phyloP scores from a whole-genome alignment of 345 rosid genomes.

The Eucalyptus caleyi region DNA sequence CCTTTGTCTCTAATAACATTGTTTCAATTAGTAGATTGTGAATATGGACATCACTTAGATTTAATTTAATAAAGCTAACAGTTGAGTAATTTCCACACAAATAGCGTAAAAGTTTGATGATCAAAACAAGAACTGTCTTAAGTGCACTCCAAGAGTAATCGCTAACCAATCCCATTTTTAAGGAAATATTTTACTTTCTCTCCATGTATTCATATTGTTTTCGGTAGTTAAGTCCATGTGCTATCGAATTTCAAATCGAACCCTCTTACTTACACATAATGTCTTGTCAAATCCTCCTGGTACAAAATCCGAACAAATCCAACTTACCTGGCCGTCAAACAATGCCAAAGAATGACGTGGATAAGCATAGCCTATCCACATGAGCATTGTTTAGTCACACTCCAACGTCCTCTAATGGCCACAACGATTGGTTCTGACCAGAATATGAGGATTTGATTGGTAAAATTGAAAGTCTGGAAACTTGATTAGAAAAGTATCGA shows the following conservation, averaged over 20 bases:
- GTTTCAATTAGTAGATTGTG: not conserved
- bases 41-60: not conserved
- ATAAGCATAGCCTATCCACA: not conserved
- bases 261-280: not conserved
- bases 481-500: not conserved
- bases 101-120: not conserved
- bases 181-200: not conserved
- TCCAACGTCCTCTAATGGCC: not conserved
- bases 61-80: not conserved
- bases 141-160: not conserved
- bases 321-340: rapidly evolving
- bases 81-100: not conserved
- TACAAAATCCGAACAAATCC: not conserved
- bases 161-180: not conserved
- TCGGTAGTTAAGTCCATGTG: not conserved
- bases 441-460: not conserved
- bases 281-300: not conserved
- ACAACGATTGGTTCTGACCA: rapidly evolving
- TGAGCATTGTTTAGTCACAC: not conserved
- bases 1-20: not conserved
- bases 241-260: not conserved
- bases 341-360: not conserved
- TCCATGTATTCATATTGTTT: not conserved
- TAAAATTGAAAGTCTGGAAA: rapidly evolving
- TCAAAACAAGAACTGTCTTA: not conserved